phyloP scores from a whole-genome alignment of 2,329 filamentous ascomycete species.

The Spiromastix sp. region DNA sequence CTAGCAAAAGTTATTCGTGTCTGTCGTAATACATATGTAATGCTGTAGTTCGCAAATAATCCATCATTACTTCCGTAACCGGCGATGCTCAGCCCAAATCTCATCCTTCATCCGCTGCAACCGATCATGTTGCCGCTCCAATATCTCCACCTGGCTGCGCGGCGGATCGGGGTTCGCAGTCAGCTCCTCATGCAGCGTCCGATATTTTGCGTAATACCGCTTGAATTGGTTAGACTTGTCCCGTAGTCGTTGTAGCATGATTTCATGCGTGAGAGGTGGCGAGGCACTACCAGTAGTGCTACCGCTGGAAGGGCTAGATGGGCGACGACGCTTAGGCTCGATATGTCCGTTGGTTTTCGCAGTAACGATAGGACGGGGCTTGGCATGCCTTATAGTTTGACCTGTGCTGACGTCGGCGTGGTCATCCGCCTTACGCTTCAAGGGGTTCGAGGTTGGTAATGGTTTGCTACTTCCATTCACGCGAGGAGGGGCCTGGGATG shows the following conservation, averaged over 20 bases:
- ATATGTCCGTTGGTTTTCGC: slow-evolving; percentile 20
- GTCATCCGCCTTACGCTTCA: slow-evolving; percentile 30
- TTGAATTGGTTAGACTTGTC: slow-evolving; percentile 42
- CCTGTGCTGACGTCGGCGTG: slow-evolving; percentile 1
- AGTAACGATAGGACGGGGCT: slow-evolving; percentile 15
- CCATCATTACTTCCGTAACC: slow-evolving; percentile 17
- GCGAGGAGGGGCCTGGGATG: slow-evolving; percentile 14
- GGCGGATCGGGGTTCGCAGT: slow-evolving; percentile 31
- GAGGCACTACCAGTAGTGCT: slow-evolving; percentile 32
- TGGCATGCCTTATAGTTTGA: neutral
- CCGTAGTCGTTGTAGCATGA: slow-evolving; percentile 27
- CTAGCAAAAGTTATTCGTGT: too few species aligned
- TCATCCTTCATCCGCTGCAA: slow-evolving; percentile 49
- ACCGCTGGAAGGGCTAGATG: slow-evolving; percentile 29
- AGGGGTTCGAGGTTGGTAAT: slow-evolving; percentile 22
- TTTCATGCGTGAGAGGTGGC: slow-evolving; percentile 26
- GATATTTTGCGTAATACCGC: slow-evolving; percentile 48
- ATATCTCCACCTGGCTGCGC: slow-evolving; percentile 40
- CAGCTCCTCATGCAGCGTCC: slow-evolving; percentile 42
- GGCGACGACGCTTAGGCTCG: slow-evolving; percentile 32
- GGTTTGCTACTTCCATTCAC: slow-evolving; percentile 21
- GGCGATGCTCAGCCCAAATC: slow-evolving; percentile 39
- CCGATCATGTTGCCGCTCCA: slow-evolving; percentile 44
- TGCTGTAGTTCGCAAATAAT: neutral
- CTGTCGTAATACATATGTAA: slow-evolving; percentile 1